A percentile compares a stretch with the other conserved stretches of the same genome.
Evolutionary conservation across 2,329 filamentous ascomycete species (phyloP).

Genomic region (Colletotrichum coccodes): DNA sequence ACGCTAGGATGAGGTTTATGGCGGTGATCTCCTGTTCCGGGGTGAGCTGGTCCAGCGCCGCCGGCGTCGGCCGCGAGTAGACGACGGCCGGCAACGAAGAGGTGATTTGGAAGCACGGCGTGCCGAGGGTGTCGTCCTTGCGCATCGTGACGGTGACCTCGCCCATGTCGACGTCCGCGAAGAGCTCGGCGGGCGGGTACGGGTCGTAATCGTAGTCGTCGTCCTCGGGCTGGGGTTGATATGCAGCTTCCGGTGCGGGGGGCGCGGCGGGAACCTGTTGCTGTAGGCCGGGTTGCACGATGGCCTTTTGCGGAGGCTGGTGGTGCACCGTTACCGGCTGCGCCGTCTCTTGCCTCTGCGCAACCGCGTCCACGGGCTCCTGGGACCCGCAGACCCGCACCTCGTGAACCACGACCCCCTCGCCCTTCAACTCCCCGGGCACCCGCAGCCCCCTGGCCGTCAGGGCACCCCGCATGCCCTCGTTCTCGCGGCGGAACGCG

Average conservation of each 20-base stretch:
- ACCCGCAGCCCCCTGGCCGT: conserved; percentile 34
- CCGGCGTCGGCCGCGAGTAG: conserved; percentile 33
- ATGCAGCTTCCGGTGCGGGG: conserved; percentile 12
- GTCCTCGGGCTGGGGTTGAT: not conserved
- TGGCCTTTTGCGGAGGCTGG: not conserved
- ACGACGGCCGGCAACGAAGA: conserved; percentile 37
- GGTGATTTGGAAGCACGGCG: conserved; percentile 55
- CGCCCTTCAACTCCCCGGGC: conserved; percentile 8
- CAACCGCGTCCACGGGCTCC: not conserved
- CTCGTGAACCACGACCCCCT: not conserved
- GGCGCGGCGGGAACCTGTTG: conserved; percentile 14
- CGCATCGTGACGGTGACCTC: conserved; percentile 53
- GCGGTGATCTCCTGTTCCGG: conserved; percentile 54
- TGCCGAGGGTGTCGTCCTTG: conserved; percentile 51
- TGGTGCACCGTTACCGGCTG: not conserved
- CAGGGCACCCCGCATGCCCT: conserved; percentile 50
- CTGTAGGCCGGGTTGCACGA: not conserved
- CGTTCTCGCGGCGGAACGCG: conserved; percentile 54
- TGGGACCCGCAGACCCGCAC: not conserved
- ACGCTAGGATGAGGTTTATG: conserved; percentile 66
- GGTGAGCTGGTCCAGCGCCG: conserved; percentile 40
- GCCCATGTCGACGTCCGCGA: conserved; percentile 47
- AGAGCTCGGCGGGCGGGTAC: conserved; percentile 38
- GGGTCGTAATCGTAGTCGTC: conserved; percentile 19
- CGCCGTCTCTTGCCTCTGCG: not conserved